phyloP scores from a whole-genome alignment of 208 protist genomes.

The Crithidia brevicula region DNA sequence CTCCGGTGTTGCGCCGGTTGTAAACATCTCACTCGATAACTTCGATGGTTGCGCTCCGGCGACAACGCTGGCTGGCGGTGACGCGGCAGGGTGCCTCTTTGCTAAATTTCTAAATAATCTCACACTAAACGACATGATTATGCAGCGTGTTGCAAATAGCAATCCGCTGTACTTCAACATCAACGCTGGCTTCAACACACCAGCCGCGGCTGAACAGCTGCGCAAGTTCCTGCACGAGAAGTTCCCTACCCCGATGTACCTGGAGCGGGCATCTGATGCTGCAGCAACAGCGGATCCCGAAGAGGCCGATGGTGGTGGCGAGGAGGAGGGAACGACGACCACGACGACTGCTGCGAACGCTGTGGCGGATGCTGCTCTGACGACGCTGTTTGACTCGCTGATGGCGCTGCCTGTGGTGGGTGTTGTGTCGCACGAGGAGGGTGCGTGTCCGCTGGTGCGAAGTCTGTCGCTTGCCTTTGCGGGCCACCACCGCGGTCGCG shows the following conservation, averaged over 20 bases:
- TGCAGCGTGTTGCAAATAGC: background rate
- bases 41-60: slow-evolving; percentile 52
- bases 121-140: slow-evolving; percentile 4
- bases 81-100: slow-evolving; percentile 15
- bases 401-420: slow-evolving; percentile 56
- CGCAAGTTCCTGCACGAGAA: slow-evolving; percentile 20
- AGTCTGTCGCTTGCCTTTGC: slow-evolving; percentile 44
- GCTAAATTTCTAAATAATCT: slow-evolving; percentile 30
- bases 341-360: background rate
- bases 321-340: background rate
- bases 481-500: slow-evolving; percentile 30
- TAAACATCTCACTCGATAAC: slow-evolving; percentile 50
- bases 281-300: background rate
- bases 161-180: slow-evolving; percentile 47
- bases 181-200: slow-evolving; percentile 26
- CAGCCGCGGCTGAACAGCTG: slow-evolving; percentile 18
- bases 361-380: slow-evolving; percentile 7
- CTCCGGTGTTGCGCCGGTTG: background rate
- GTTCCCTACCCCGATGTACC: slow-evolving; percentile 30
- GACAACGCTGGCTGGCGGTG: slow-evolving; percentile 16
- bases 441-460: slow-evolving; percentile 47
- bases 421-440: slow-evolving; percentile 40
- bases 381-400: slow-evolving; percentile 29
- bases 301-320: background rate
- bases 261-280: slow-evolving; percentile 26